Evolutionary conservation across 169 alveolate genomes (phyloP), one percentile per base, ranked within the genome.

Genomic region (Fabrea salina): DNA sequence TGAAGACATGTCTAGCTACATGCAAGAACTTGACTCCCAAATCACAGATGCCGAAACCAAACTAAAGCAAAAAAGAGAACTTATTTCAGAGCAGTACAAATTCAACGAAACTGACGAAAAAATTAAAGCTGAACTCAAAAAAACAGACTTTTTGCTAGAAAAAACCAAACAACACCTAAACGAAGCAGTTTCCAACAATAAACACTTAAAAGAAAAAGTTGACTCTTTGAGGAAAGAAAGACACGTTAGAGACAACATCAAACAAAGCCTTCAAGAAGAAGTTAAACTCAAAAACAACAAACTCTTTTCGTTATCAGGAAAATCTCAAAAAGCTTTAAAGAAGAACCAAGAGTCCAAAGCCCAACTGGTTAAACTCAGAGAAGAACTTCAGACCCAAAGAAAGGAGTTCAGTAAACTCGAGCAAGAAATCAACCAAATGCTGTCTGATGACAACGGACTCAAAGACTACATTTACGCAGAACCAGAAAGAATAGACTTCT

Each of bases 101-200:
- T 44, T 58, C 54, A 61, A 66, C 47, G 95, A 88, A 47, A 86
- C 90, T 44, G 83, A 89, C 57, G 91, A 88, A 82, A 89, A 94
- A 51, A 77, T 93, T 35, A 89, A 85, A 32, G 91, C 90, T 82
- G 91, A 95, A 83, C 92, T 95, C 44, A 87, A 90, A 51, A 91
- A 91, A 75, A 84, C 94, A 72, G 98, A 95, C 68, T 92, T 92
- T 83, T 82, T 96, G 78, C 83, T 95, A 3, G 98, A 95, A 64
- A 93, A 95, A 85, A 95, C 96, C 0, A 80, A 82, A 82, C 89
- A 93, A 82, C 93, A 72, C 47, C 92, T 87, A 82, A 89, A 90
- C 82, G 94, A 89, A 78, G 93, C 95, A 0, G 89, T 93, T 53
- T 96, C 97, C 13, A 82, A 83, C 51, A 94, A 93, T 88, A 93